These are phyloP conservation scores for Apiotrichum domesticum DNA, from an alignment of 1,284 basidiomycete species.

Conservation along the genomic window DNA sequence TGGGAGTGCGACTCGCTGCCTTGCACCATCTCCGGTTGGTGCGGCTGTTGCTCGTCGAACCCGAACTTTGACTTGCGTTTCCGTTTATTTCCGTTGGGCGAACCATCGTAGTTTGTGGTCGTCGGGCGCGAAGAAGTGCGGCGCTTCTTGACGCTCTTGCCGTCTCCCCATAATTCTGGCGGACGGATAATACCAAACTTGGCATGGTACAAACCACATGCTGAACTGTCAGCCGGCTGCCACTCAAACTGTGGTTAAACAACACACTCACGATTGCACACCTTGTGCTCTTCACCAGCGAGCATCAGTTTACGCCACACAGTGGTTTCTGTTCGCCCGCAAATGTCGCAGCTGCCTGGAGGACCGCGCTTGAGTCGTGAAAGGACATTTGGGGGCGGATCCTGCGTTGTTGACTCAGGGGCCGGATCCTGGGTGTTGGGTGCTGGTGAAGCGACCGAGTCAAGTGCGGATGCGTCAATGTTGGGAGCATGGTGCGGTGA, in stretches of 20 bases:
- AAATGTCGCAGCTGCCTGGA: slow-evolving; percentile 43
- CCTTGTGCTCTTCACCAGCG: slow-evolving; percentile 30
- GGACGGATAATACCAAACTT: slow-evolving; percentile 43
- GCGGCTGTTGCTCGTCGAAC: background rate
- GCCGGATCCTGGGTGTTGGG: background rate
- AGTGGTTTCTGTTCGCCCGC: slow-evolving; percentile 39
- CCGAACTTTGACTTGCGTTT: slow-evolving; percentile 9
- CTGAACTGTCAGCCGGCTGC: slow-evolving; percentile 15
- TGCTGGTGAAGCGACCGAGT: background rate
- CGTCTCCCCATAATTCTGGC: slow-evolving; percentile 43
- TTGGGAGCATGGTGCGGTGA: slow-evolving; percentile 3
- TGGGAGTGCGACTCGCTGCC: no score
- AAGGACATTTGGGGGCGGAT: slow-evolving; percentile 18
- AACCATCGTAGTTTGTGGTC: background rate
- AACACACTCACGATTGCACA: slow-evolving; percentile 42
- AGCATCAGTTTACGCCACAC: slow-evolving; percentile 40
- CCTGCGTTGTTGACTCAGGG: no score
- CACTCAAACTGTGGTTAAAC: no score
- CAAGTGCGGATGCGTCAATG: background rate
- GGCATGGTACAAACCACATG: slow-evolving; percentile 40
- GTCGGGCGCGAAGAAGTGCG: slow-evolving; percentile 7
- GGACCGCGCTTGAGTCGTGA: slow-evolving; percentile 34
- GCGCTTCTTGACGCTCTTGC: slow-evolving; percentile 37
- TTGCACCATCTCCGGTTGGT: no score
- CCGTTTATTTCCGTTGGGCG: slow-evolving; percentile 5